These are phyloP conservation scores for Aspergillus spinulosporus DNA, from an alignment of 2,329 filamentous ascomycete species.

Conservation along the genomic window DNA sequence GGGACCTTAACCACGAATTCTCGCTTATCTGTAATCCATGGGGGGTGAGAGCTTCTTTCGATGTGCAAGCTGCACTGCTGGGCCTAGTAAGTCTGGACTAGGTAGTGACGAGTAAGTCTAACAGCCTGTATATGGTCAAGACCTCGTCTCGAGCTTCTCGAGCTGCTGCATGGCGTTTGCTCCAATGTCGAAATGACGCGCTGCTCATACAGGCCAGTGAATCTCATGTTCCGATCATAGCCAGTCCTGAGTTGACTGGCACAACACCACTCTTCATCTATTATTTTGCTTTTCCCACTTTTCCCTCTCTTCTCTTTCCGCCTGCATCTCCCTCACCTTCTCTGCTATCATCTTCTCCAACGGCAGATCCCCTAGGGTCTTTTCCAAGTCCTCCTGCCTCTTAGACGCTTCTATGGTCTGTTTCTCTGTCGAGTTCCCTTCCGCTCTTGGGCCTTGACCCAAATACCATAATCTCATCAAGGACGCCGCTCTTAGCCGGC, in stretches of 20 bases:
- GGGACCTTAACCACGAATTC: not conserved
- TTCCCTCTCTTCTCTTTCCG: not conserved
- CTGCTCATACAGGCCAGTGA: not conserved
- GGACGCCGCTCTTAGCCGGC: slow-evolving; percentile 28
- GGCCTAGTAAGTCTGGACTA: not conserved
- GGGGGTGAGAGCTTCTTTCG: not conserved
- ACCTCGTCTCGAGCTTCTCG: too few species aligned
- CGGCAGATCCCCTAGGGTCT: not conserved
- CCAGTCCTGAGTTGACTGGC: not conserved
- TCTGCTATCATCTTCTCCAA: not conserved
- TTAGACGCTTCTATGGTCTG: not conserved
- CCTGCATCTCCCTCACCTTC: not conserved
- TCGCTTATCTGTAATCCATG: not conserved
- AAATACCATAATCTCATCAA: slow-evolving; percentile 22
- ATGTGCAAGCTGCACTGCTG: not conserved
- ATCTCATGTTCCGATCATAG: too few species aligned
- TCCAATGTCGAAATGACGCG: not conserved
- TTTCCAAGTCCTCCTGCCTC: not conserved
- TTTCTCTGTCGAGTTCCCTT: not conserved
- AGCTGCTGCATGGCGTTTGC: not conserved
- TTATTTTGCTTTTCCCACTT: not conserved
- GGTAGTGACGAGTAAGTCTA: not conserved
- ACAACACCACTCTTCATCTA: not conserved
- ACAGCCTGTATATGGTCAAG: not conserved
- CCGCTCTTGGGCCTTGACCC: not conserved